Conservation (phyloP, 2,329 filamentous ascomycete species). For the Fusarium sp. region DNA sequence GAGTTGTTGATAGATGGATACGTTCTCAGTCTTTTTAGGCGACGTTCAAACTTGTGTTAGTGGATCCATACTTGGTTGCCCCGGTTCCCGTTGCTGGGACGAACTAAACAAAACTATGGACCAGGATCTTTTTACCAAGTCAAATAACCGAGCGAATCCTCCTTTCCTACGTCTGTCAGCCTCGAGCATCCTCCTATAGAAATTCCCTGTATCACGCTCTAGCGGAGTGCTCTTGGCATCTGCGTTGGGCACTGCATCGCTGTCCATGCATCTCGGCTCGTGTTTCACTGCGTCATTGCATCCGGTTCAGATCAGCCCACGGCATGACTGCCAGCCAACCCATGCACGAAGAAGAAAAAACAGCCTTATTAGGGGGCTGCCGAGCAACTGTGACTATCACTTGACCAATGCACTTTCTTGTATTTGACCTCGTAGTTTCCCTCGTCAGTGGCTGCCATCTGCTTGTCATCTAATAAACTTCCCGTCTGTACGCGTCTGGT, state of each 20-base stretch:
- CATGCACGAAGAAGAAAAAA: constrained; percentile 20
- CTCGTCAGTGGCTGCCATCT: not conserved
- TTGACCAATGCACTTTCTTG: constrained; percentile 10
- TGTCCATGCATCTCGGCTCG: constrained; percentile 8
- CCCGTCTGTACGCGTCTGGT: not conserved
- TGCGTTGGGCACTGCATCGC: not conserved
- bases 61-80: constrained; percentile 21
- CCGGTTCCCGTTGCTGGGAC: constrained; percentile 17
- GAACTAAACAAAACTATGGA: constrained; percentile 3
- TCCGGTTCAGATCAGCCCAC: constrained; percentile 6
- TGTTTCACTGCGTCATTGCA: constrained; percentile 8
- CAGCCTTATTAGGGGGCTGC: constrained; percentile 18
- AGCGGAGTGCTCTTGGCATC: constrained; percentile 18
- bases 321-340: not conserved
- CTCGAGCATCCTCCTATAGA: constrained; percentile 10
- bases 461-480: not conserved
- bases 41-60: not conserved
- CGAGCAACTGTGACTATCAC: constrained; percentile 29
- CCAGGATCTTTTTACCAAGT: not conserved
- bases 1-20: not conserved
- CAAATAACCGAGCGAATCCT: constrained; percentile 13
- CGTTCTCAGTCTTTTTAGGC: not conserved
- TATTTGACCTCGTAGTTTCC: constrained; percentile 11
- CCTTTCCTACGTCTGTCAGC: not conserved
- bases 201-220: constrained; percentile 16